phyloP scores from a whole-genome alignment of 257 asterid genomes.

The Primulina tabacum region DNA sequence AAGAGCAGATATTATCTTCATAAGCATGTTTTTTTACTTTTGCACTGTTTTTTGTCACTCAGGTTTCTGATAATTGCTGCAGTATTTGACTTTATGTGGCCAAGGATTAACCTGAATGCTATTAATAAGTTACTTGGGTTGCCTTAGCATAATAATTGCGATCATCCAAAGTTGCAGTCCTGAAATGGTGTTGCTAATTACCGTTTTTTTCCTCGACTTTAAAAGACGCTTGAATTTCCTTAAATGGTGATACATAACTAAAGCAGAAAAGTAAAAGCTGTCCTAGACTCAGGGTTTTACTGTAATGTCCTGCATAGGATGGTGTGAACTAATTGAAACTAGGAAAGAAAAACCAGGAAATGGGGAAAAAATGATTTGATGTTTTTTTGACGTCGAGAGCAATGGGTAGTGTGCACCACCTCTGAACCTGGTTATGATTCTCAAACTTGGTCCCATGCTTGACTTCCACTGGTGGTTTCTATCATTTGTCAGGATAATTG shows the following conservation, averaged over 20 bases:
- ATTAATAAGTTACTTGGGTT: too few species aligned
- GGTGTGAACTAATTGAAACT: not conserved
- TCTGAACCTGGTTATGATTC: not conserved
- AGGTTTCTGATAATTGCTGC: too few species aligned
- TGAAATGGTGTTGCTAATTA: not conserved
- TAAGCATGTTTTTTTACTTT: not conserved
- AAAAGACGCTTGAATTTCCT: not conserved
- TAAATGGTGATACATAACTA: not conserved
- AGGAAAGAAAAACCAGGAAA: not conserved
- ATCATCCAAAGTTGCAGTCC: not conserved
- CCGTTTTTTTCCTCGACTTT: not conserved
- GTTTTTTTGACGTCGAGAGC: not conserved
- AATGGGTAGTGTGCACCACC: not conserved
- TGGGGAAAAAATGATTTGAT: not conserved
- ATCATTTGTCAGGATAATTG: not conserved
- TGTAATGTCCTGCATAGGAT: not conserved
- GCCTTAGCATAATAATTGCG: too few species aligned
- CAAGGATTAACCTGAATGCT: too few species aligned
- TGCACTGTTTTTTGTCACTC: not conserved
- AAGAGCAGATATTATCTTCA: not conserved
- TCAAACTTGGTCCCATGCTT: conserved; percentile 7
- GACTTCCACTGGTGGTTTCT: conserved; percentile 3
- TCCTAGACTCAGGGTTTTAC: not conserved
- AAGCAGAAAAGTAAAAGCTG: not conserved
- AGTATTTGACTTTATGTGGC: not conserved